Percentiles rank a stretch among this genome's conserved stretches.
Conservation (phyloP, 805 yeast species). For the Debaryomyces castellii region DNA sequence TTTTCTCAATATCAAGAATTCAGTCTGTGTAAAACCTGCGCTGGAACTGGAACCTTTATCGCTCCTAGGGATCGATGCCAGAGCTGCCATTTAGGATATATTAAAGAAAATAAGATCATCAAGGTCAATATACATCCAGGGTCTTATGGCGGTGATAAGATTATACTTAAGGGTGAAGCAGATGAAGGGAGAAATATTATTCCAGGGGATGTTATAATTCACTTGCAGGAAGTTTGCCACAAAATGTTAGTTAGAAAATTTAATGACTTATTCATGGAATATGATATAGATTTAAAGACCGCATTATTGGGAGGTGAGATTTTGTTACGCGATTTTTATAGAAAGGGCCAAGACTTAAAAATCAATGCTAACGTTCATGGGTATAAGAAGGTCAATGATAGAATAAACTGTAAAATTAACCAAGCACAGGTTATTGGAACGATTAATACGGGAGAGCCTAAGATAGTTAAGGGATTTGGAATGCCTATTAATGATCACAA, state of each 20-base stretch:
- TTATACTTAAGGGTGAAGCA: conserved; percentile 58
- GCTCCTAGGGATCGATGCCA: conserved; percentile 21
- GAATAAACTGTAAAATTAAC: conserved; percentile 16
- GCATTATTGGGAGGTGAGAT: conserved; percentile 60
- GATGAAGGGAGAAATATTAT: conserved; percentile 59
- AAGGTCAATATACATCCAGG: conserved; percentile 59
- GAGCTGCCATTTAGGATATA: conserved; percentile 41
- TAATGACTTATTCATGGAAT: conserved; percentile 44
- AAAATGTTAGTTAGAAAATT: conserved; percentile 41
- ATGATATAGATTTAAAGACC: conserved; percentile 50
- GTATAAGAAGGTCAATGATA: conserved; percentile 9
- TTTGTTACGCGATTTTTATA: conserved; percentile 28
- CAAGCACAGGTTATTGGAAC: conserved; percentile 54
- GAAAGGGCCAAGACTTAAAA: conserved; percentile 29
- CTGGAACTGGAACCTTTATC: conserved; percentile 32
- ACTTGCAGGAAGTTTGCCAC: conserved; percentile 43
- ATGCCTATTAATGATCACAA: conserved; percentile 52
- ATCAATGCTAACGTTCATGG: conserved; percentile 40
- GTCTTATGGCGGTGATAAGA: conserved; percentile 48
- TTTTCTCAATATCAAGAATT: conserved; percentile 40
- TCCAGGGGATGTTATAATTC: conserved; percentile 69
- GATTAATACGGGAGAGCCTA: conserved; percentile 47
- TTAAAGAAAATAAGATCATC: conserved; percentile 49
- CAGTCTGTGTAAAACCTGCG: conserved; percentile 31
- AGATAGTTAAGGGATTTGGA: conserved; percentile 51